Conservation (phyloP, 805 yeast species). For the Wickerhamiella cacticola region DNA sequence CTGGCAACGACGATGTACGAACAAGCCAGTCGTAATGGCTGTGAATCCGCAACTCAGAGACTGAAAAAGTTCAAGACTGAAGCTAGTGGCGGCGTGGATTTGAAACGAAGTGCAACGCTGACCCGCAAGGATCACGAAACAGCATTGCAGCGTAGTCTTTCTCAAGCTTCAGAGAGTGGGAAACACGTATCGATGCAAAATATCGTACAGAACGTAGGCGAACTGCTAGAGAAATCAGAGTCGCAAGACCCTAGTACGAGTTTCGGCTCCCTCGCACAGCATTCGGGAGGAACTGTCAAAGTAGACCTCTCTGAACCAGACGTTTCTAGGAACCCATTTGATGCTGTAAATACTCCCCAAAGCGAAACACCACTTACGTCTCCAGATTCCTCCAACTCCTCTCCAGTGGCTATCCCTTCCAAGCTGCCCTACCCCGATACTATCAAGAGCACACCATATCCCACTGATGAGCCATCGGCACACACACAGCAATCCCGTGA, state of each 20-base stretch:
- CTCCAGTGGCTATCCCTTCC: background rate
- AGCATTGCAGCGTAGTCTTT: background rate
- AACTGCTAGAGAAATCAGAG: background rate
- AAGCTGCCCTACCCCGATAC: background rate
- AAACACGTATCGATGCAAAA: background rate
- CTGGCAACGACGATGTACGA: constrained; percentile 41
- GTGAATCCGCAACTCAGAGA: constrained; percentile 27
- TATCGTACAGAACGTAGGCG: background rate
- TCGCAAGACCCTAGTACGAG: no score
- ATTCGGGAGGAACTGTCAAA: no score
- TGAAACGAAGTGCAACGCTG: constrained; percentile 2
- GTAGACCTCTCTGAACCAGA: background rate
- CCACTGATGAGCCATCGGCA: background rate
- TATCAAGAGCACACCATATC: background rate
- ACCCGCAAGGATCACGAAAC: constrained; percentile 11
- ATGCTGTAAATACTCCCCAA: background rate
- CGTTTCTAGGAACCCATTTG: background rate
- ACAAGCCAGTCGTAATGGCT: constrained; percentile 43
- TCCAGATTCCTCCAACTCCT: background rate
- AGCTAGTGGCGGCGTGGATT: background rate
- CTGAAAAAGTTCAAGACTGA: constrained; percentile 17
- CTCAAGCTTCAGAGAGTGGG: background rate
- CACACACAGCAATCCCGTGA: background rate
- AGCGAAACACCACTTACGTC: background rate
- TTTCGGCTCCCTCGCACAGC: no score